Evolutionary conservation across 2,329 filamentous ascomycete species (phyloP), one percentile per base, ranked within the genome.

Genomic region (Neobulgaria alba): DNA sequence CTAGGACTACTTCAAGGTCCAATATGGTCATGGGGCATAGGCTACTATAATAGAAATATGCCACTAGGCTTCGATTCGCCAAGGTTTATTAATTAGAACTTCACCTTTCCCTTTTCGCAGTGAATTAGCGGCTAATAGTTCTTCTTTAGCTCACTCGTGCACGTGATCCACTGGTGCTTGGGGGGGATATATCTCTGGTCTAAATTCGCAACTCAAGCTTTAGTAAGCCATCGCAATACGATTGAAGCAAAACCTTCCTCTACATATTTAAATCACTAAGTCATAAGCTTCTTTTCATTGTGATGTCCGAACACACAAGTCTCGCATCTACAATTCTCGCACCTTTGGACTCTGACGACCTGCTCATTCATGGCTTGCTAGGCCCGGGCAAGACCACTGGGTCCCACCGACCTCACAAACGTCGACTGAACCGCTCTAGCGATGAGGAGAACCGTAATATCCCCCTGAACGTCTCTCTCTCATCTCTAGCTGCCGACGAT

Each of bases 271-370:
- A 30, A 30, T 30, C 29, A 30, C 29, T 10, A 15, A 30, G 29
- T 15, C 29, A 30, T 30, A 30, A 10, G 12, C 3, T 30, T 30
- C 29, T 30, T 30, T 10, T 15, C 29, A 12, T 30, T 15, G 29
- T 15, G 9, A 30, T 30, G 29, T 30, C 29, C 10, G 29, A 30
- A 30, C 29, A 30, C 29, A 30, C 12, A 4, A n/a, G n/a, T n/a
- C n/a, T n/a, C n/a, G n/a, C n/a, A n/a, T n/a, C n/a, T n/a, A n/a
- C n/a, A n/a, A 30, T 30, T 30, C 29, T 30, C 29, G 29, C 34
- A 36, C 34, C 34, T 36, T 36, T 36, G 34, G 34, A 36, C 34
- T 18, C 34, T 36, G 34, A n/a, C 34, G 17, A 36, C 17, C 20
- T 36, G 26, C 20, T 21, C 20, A 36, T 21, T 23, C 34, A n/a